These are phyloP conservation scores for Sedum album DNA, from an alignment of 164 flowering plant genomes.

Conservation along the genomic window DNA sequence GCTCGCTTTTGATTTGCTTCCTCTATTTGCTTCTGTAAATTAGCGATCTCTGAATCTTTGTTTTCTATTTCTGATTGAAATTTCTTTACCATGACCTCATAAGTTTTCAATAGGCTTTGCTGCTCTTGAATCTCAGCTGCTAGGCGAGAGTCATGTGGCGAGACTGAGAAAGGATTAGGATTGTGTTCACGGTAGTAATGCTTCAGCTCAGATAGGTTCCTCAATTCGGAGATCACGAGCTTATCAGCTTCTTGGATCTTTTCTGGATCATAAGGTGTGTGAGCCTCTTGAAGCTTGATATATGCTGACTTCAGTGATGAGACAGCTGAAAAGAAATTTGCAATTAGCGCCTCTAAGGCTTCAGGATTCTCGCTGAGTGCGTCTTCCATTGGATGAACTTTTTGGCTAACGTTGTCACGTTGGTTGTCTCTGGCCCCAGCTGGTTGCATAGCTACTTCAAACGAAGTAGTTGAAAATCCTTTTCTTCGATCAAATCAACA, in stretches of 20 bases:
- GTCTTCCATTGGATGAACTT: constrained; percentile 96
- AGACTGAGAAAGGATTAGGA: too few species aligned
- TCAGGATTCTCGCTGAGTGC: constrained; percentile 59
- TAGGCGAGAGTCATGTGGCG: too few species aligned
- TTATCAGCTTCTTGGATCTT: constrained; percentile 92
- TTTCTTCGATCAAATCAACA: constrained; percentile 22
- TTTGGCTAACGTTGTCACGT: constrained; percentile 73
- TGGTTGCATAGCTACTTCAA: constrained; percentile 75
- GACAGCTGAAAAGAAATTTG: constrained; percentile 66
- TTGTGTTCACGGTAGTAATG: constrained; percentile 71
- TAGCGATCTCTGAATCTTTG: too few species aligned
- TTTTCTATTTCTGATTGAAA: too few species aligned
- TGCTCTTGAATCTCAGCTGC: too few species aligned
- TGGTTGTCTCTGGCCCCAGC: constrained; percentile 65
- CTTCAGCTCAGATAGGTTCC: constrained; percentile 81
- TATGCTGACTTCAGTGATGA: constrained; percentile 89
- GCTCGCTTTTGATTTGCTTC: too few species aligned
- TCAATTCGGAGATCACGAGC: constrained; percentile 75
- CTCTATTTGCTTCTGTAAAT: too few species aligned
- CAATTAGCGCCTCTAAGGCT: constrained; percentile 60
- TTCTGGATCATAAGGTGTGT: constrained; percentile 93
- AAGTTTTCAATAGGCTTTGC: too few species aligned
- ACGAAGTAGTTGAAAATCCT: constrained; percentile 15
- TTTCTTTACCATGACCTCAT: too few species aligned
- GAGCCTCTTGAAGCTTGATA: constrained; percentile 88